Conservation (phyloP, 169 alveolate genomes). For the Plasmodium sp. region DNA sequence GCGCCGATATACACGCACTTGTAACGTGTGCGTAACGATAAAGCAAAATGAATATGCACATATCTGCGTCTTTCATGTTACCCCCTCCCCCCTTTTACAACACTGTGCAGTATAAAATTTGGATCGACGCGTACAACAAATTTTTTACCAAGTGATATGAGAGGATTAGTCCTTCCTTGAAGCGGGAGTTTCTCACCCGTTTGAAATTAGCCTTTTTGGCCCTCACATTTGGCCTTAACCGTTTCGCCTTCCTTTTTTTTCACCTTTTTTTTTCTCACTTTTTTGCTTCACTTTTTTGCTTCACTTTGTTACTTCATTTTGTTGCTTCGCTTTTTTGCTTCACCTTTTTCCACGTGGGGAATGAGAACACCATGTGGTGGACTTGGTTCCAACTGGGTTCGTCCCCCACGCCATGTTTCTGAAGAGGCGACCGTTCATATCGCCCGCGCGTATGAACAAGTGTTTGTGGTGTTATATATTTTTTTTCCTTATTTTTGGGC, state of each 20-base stretch:
- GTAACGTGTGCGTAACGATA: neutral
- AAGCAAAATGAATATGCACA: neutral
- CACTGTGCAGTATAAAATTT: constrained; percentile 29
- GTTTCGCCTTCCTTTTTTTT: neutral
- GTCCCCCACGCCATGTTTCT: neutral
- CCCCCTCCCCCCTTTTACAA: neutral
- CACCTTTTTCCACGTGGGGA: neutral
- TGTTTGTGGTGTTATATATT: neutral
- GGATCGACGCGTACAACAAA: constrained; percentile 46
- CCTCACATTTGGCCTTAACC: neutral
- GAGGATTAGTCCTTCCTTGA: neutral
- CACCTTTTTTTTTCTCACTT: neutral
- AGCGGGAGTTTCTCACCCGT: neutral
- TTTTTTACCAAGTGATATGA: neutral
- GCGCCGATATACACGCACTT: neutral
- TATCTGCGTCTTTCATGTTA: neutral
- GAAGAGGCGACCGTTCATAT: neutral
- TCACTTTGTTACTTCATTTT: neutral
- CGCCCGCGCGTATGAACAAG: neutral
- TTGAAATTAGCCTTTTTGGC: neutral
- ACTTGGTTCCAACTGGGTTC: neutral
- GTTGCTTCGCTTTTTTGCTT: neutral
- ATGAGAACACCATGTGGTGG: neutral
- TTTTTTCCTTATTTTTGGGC: neutral
- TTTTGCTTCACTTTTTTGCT: neutral